These are phyloP conservation scores for Ophiorrhiza pumila DNA, from an alignment of 257 asterid genomes.

Conservation along the genomic window DNA sequence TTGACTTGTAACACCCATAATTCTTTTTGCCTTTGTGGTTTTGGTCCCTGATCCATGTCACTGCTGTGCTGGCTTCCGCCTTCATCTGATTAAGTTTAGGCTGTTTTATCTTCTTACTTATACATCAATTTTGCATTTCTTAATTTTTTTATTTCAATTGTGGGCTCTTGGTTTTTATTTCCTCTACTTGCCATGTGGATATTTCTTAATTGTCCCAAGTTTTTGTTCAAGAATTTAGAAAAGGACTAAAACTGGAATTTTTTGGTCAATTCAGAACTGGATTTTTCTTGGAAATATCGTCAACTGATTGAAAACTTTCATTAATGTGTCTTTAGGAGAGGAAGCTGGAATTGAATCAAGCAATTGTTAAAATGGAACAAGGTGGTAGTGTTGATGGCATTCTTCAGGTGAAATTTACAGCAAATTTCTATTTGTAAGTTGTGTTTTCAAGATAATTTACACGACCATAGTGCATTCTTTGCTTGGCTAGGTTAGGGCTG, in stretches of 20 bases:
- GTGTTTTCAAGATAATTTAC: constrained; percentile 7
- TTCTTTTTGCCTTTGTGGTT: neutral
- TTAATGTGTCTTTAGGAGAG: constrained; percentile 61
- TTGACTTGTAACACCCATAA: neutral
- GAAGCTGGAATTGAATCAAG: constrained; percentile 88
- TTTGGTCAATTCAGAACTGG: neutral
- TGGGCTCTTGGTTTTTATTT: neutral
- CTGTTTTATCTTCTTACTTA: neutral
- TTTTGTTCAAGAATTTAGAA: constrained; percentile 1
- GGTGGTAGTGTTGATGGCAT: constrained; percentile 99
- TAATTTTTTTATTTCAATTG: neutral
- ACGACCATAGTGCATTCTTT: constrained; percentile 22
- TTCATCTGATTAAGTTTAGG: neutral
- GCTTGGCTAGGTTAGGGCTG: constrained; percentile 84
- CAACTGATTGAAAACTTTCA: constrained; percentile 3
- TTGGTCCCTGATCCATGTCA: neutral
- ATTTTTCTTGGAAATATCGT: neutral
- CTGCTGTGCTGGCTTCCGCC: neutral
- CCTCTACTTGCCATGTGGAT: neutral
- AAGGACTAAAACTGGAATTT: neutral
- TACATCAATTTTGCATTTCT: neutral
- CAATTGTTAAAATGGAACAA: constrained; percentile 89
- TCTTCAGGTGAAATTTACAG: constrained; percentile 70
- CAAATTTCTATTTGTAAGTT: constrained; percentile 11
- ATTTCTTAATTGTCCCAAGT: neutral